These are phyloP conservation scores for Rugonectria rugulosa DNA, from an alignment of 2,329 filamentous ascomycete species.

Conservation along the genomic window DNA sequence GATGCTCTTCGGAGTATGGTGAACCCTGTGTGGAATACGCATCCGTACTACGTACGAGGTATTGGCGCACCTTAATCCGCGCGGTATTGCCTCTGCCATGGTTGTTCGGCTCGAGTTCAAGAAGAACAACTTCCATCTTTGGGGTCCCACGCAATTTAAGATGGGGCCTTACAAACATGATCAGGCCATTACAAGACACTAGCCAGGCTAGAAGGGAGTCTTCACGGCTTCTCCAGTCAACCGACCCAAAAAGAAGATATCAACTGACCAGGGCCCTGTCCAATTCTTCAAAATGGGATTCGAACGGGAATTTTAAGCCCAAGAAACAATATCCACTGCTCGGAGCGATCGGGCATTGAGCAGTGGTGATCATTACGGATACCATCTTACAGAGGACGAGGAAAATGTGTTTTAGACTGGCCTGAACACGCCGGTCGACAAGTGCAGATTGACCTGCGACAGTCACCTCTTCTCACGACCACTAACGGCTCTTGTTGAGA, in stretches of 20 bases:
- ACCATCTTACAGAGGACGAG: too few relatives aligned
- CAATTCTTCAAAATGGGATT: neutral
- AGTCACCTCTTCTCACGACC: too few relatives aligned
- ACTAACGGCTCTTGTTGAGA: too few relatives aligned
- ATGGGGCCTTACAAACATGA: conserved; percentile 20
- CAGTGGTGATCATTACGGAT: conserved; percentile 18
- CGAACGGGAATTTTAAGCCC: conserved; percentile 14
- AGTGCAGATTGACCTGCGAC: conserved; percentile 13
- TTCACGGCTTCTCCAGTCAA: conserved; percentile 29
- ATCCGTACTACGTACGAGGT: too few relatives aligned
- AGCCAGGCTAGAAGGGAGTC: conserved; percentile 26
- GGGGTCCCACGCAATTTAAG: conserved; percentile 20
- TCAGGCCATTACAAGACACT: conserved; percentile 33
- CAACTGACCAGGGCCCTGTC: conserved; percentile 13
- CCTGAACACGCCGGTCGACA: too few relatives aligned
- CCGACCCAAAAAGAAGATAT: conserved; percentile 24
- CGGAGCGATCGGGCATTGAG: conserved; percentile 22
- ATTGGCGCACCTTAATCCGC: neutral
- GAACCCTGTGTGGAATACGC: too few relatives aligned
- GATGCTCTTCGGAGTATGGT: too few relatives aligned
- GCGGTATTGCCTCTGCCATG: conserved; percentile 10
- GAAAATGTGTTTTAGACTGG: too few relatives aligned
- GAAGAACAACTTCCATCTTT: conserved; percentile 7
- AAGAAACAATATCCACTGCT: conserved; percentile 34
- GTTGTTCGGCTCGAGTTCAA: conserved; percentile 11